A percentile compares a stretch with the other conserved stretches of the same genome.
phyloP scores from a whole-genome alignment of 805 yeast genomes.

The Brettanomyces sp. region DNA sequence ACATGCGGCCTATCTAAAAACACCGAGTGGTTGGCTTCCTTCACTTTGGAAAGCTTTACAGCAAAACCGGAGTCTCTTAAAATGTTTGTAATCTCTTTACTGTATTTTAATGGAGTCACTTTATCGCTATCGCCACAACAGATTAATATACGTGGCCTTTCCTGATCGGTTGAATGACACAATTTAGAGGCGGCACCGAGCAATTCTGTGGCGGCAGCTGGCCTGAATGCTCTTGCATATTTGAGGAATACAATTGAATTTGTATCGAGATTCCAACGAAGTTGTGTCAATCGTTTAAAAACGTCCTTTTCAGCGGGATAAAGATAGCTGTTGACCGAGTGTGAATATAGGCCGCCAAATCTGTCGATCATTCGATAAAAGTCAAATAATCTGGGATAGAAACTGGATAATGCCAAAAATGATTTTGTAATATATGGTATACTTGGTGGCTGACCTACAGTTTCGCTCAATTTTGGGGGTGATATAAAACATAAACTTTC shows the following conservation, averaged over 20 bases:
- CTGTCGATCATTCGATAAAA: slow-evolving; percentile 51
- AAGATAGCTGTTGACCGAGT: slow-evolving; percentile 51
- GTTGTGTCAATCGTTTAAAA: slow-evolving; percentile 42
- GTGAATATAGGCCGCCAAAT: slow-evolving; percentile 49
- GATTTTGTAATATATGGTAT: slow-evolving; percentile 11
- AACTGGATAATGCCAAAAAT: slow-evolving; percentile 26
- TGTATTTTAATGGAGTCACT: slow-evolving; percentile 37
- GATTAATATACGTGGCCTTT: slow-evolving; percentile 35
- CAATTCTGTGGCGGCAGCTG: slow-evolving; percentile 36
- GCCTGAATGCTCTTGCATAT: slow-evolving; percentile 42
- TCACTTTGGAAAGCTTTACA: slow-evolving; percentile 28
- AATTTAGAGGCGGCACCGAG: slow-evolving; percentile 27
- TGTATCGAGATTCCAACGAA: slow-evolving; percentile 64
- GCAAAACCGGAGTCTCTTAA: slow-evolving; percentile 22
- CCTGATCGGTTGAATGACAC: slow-evolving; percentile 16
- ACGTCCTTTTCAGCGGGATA: slow-evolving; percentile 21
- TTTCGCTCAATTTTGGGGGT: slow-evolving; percentile 29
- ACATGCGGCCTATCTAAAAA: slow-evolving; percentile 56
- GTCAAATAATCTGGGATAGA: slow-evolving; percentile 41
- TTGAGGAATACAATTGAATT: slow-evolving; percentile 43
- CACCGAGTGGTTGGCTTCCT: slow-evolving; percentile 56
- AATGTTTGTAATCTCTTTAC: slow-evolving; percentile 23
- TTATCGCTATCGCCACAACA: slow-evolving; percentile 51
- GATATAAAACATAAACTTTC: slow-evolving; percentile 40
- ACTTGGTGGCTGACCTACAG: not conserved